Evolutionary conservation across 805 yeast genomes (phyloP), one percentile per base, ranked within the genome.

Genomic region (Candida pini): DNA sequence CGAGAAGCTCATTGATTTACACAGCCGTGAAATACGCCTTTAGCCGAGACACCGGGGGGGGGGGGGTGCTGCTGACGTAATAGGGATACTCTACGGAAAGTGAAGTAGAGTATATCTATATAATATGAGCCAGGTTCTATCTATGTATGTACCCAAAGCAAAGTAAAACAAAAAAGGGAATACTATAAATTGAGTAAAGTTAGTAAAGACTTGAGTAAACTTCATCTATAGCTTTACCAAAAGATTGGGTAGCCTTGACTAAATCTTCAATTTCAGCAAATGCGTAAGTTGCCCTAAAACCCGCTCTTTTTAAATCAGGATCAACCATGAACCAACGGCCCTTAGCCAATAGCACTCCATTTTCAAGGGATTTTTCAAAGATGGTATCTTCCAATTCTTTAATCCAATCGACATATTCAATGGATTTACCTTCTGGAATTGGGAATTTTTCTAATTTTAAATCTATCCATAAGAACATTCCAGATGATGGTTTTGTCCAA

Each of bases 381-480:
- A 58, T 44, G 18, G 32, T 22, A 24, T 46, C 47, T 44, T 61
- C 64, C 17, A 60, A 35, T 27, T 64, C 61, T 1, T 27, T 28
- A 17, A 48, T 44, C 62, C 62, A 57, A 33, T 53, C 46, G 5
- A 30, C 31, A 18, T 44, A 45, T 61, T 71, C 14, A 57, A 68
- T 12, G 26, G 34, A 12, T 4, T 35, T 24, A 20, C 26, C 15
- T 16, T 68, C 70, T 36, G 66, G 71, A 46, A 64, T 64, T 5
- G 51, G 44, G 36, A 53, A 58, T 9, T 48, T 40, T 14, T 66
- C 46, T 26, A 68, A 62, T 39, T 71, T 73, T 33, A 72, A 44
- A 16, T 55, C 52, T 27, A 68, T 49, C 47, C 66, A 62, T 39
- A 68, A 53, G 38, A 68, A 68, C 72, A 68, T 67, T 22, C 73